A percentile compares a stretch with the other conserved stretches of the same genome.
Conservation (phyloP, 2,329 filamentous ascomycete genomes). For the Penicillium sp. region DNA sequence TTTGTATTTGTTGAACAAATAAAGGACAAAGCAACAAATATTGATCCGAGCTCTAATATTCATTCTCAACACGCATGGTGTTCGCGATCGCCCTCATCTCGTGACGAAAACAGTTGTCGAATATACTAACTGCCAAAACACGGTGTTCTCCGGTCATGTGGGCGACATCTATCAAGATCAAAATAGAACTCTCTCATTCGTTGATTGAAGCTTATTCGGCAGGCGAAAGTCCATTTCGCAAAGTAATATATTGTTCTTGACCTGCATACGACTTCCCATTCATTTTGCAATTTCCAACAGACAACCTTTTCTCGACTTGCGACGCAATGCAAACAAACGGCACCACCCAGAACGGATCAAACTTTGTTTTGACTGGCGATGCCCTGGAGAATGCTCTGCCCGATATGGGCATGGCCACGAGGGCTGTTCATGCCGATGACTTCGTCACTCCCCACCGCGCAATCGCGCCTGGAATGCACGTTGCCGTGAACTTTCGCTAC, state of each 20-base stretch:
- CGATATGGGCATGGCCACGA: conserved; percentile 12
- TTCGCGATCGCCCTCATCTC: too few relatives aligned
- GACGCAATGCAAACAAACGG: conserved; percentile 5
- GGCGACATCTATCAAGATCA: not conserved
- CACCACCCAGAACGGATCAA: not conserved
- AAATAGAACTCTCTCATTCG: not conserved
- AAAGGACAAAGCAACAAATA: too few relatives aligned
- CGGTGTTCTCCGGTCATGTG: conserved; percentile 6
- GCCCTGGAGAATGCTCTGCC: conserved; percentile 6
- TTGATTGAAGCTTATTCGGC: not conserved
- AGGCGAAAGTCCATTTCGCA: too few relatives aligned
- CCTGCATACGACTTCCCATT: not conserved
- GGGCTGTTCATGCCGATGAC: conserved; percentile 18
- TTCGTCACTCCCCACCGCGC: conserved; percentile 16
- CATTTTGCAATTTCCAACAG: not conserved
- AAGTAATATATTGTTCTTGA: not conserved
- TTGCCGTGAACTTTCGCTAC: conserved; percentile 19
- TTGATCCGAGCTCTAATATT: too few relatives aligned
- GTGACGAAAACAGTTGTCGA: not conserved
- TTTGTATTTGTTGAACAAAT: too few relatives aligned
- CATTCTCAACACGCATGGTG: too few relatives aligned
- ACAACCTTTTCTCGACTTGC: not conserved
- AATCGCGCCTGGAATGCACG: conserved; percentile 19
- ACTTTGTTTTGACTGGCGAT: conserved; percentile 7
- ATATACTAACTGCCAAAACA: not conserved